A percentile compares a stretch with the other conserved stretches of the same genome.
phyloP scores from a whole-genome alignment of 148 eudicot genomes.

The Rhododendron kiyosumense region DNA sequence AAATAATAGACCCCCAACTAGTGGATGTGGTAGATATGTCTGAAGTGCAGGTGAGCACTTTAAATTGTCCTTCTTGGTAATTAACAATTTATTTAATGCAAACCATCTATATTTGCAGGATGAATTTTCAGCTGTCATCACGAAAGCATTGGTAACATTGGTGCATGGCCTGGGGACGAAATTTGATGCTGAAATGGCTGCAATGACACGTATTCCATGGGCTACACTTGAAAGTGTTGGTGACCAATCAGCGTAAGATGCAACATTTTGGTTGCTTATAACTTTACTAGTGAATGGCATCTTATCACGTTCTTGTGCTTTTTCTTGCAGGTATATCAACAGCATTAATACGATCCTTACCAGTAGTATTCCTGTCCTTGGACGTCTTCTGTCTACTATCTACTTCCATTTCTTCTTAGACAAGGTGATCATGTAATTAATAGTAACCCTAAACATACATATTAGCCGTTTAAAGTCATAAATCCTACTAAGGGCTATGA shows the following conservation, averaged over 20 bases:
- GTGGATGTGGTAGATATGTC: constrained; percentile 81
- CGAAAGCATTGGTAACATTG: constrained; percentile 81
- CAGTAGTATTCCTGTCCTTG: constrained; percentile 82
- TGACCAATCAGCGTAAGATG: constrained; percentile 86
- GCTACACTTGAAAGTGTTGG: constrained; percentile 97
- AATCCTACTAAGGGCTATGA: background rate
- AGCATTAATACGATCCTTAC: constrained; percentile 69
- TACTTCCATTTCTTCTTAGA: constrained; percentile 96
- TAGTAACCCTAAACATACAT: background rate
- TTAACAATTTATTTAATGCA: background rate
- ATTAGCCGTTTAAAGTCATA: background rate
- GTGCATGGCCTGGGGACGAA: constrained; percentile 92
- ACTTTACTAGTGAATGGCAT: background rate
- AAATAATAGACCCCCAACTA: constrained; percentile 66
- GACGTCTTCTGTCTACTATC: constrained; percentile 78
- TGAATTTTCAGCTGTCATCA: constrained; percentile 91
- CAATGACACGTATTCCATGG: constrained; percentile 98
- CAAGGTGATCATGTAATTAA: constrained; percentile 50
- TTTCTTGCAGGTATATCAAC: constrained; percentile 74
- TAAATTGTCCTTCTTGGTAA: background rate
- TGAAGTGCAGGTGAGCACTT: constrained; percentile 73
- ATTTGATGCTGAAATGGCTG: constrained; percentile 96
- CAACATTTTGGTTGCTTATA: constrained; percentile 8
- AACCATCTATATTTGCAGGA: constrained; percentile 46
- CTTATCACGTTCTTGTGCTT: constrained; percentile 10